Percentiles rank a stretch among this genome's conserved stretches.
phyloP scores from a whole-genome alignment of 306 rosid genomes.

The Urtica urens region DNA sequence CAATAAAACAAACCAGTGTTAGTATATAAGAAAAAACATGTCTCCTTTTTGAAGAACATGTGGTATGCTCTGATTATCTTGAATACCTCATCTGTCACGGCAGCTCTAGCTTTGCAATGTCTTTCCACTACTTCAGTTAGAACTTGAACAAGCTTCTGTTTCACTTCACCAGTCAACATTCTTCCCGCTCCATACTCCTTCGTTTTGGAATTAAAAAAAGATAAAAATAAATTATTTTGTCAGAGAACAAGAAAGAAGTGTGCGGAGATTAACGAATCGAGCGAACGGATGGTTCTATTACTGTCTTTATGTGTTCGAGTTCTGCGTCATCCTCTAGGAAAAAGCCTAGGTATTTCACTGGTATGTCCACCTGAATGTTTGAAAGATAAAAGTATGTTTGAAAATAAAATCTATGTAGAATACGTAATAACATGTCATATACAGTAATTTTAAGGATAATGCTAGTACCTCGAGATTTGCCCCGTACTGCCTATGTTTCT shows the following conservation, averaged over 20 bases:
- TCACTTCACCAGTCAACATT: constrained; percentile 93
- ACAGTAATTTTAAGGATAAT: background rate
- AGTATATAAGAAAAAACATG: too few relatives aligned
- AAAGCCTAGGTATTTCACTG: constrained; percentile 70
- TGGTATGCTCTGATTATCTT: background rate
- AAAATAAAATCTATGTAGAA: background rate
- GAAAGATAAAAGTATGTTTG: background rate
- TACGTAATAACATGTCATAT: background rate
- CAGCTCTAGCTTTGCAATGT: constrained; percentile 74
- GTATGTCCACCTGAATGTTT: constrained; percentile 73
- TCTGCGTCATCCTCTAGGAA: constrained; percentile 78
- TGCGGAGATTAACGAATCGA: too few relatives aligned
- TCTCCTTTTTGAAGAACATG: too few relatives aligned
- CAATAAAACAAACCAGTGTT: constrained; percentile 6
- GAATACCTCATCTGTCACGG: constrained; percentile 85
- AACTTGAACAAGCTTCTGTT: constrained; percentile 54
- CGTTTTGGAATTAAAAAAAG: too few relatives aligned
- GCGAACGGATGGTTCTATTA: constrained; percentile 13
- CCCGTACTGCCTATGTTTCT: constrained; percentile 75
- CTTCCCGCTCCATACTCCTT: constrained; percentile 89
- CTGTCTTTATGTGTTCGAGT: constrained; percentile 63
- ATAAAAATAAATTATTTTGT: constrained; percentile 10
- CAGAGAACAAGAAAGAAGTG: background rate
- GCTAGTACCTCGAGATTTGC: constrained; percentile 73
- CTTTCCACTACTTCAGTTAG: constrained; percentile 77